Base-by-base conservation (phyloP, 2,329 filamentous ascomycete genomes). In the Ilyonectria robusta region DNA sequence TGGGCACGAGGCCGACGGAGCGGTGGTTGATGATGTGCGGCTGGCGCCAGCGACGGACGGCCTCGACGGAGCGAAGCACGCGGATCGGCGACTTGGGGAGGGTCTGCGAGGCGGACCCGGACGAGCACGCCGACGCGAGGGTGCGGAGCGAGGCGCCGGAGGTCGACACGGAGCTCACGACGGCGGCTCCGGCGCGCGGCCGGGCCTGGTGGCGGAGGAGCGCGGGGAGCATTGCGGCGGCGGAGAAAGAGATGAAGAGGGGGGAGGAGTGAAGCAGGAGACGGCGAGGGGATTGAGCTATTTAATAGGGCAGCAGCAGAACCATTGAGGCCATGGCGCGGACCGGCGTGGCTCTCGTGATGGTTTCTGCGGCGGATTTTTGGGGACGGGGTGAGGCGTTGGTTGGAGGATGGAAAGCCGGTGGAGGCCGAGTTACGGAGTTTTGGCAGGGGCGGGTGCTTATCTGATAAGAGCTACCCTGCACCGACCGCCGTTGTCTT, bases 1-100 rank as follows among this genome's bases (percentile, higher is more conserved):
- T 99, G 1, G 96, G 96, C 40, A 99, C 94, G 31, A 99, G 89
- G 66, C 93, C 94, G 65, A 99, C 91, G 50, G 91, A 91, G 64
- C 92, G 89, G 74, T 92, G 88, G 76, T 90, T 86, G 66, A 90
- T 82, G 40, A 90, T 82, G 67, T 94, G 89, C 46, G 90, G 87
- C 23, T 84, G 86, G 40, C 94, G 90, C 85, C 92, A 92, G 74
- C 86, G 81, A 44, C 94, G 93, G 58, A 97, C 84, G 11, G 89
- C 85, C 15, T 90, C 83, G 66, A 96, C 90, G 79, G 93, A 88
- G 74, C 93, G 93, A 78, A 97, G 92, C 75, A 98, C 81, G 67
- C 89, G 89, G 70, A 94, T 92, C 4, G 85, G 82, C 5, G 87
- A 86, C 40, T 84, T 84, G 10, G 89, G 86, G 65, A 91, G 83